These are phyloP conservation scores for Hamigera avellanea DNA, from an alignment of 495 filamentous ascomycete genomes.

Conservation along the genomic window DNA sequence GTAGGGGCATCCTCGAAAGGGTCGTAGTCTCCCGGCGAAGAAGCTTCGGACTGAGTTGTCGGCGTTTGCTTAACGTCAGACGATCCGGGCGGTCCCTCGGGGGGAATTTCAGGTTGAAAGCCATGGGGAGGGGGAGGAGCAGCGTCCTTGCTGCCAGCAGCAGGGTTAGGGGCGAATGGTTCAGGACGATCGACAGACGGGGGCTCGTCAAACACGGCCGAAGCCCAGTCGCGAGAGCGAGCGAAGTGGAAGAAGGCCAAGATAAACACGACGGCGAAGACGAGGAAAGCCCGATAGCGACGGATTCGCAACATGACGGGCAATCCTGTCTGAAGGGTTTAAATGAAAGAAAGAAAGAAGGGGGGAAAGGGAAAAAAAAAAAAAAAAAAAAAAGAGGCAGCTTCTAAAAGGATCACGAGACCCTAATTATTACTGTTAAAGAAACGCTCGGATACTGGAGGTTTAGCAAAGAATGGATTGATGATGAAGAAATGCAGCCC, in stretches of 20 bases:
- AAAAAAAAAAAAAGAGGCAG: no score
- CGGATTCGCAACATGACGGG: constrained; percentile 58
- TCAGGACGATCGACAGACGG: constrained; percentile 6
- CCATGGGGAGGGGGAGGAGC: constrained; percentile 7
- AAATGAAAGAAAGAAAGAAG: no score
- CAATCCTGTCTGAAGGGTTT: no score
- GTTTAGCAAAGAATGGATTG: no score
- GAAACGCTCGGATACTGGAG: no score
- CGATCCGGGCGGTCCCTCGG: neutral
- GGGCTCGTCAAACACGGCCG: constrained; percentile 5
- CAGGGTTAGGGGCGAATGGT: constrained; percentile 3
- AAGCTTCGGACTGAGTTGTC: neutral
- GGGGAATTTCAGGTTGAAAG: neutral
- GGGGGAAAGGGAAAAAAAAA: no score
- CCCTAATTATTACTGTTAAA: no score
- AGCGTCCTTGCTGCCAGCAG: constrained; percentile 5
- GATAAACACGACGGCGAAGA: constrained; percentile 54
- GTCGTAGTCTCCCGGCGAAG: neutral
- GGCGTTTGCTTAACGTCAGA: neutral
- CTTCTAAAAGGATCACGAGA: no score
- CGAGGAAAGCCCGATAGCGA: constrained; percentile 62
- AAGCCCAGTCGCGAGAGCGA: constrained; percentile 21
- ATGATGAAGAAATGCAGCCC: no score
- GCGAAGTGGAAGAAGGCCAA: constrained; percentile 55
- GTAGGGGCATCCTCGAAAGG: no score